These are phyloP conservation scores for Pseudodiploospora longispora DNA, from an alignment of 2,329 filamentous ascomycete species.

Conservation along the genomic window DNA sequence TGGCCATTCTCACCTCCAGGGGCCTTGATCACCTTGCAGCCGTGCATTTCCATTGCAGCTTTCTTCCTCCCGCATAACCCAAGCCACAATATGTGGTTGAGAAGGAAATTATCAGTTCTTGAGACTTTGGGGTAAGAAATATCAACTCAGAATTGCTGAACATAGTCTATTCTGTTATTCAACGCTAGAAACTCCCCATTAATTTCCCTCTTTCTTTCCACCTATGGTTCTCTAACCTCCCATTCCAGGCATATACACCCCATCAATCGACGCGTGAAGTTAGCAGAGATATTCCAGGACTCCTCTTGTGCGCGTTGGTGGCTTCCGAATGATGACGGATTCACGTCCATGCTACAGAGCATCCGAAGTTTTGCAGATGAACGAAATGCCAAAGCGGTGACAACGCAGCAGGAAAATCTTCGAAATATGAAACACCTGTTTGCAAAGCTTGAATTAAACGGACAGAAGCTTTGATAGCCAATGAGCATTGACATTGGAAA, in stretches of 20 bases:
- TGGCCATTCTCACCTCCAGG: conserved; percentile 66
- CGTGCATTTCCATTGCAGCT: conserved; percentile 65
- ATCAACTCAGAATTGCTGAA: background rate
- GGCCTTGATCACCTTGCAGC: conserved; percentile 63
- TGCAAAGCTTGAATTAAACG: conserved; percentile 40
- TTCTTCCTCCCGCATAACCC: conserved; percentile 73
- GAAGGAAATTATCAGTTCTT: conserved; percentile 68
- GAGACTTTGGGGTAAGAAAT: conserved; percentile 67
- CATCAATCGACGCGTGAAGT: conserved; percentile 60
- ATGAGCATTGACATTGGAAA: too few species aligned
- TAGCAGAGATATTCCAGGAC: conserved; percentile 69
- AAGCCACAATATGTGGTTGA: conserved; percentile 69
- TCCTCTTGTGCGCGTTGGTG: conserved; percentile 74
- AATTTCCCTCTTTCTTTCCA: background rate
- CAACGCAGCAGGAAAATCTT: conserved; percentile 54
- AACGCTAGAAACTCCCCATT: background rate
- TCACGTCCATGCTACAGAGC: conserved; percentile 63
- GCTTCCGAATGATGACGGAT: conserved; percentile 75
- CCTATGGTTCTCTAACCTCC: background rate
- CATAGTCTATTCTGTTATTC: background rate
- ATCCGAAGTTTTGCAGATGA: conserved; percentile 78
- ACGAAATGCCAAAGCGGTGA: conserved; percentile 53
- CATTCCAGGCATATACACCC: conserved; percentile 71
- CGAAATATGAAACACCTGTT: conserved; percentile 71
- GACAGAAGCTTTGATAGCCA: background rate